A percentile compares a stretch with the other conserved stretches of the same genome.
Evolutionary conservation across 768 basidiomycete species (phyloP).

Genomic region (Sistotremastrum suecicum): DNA sequence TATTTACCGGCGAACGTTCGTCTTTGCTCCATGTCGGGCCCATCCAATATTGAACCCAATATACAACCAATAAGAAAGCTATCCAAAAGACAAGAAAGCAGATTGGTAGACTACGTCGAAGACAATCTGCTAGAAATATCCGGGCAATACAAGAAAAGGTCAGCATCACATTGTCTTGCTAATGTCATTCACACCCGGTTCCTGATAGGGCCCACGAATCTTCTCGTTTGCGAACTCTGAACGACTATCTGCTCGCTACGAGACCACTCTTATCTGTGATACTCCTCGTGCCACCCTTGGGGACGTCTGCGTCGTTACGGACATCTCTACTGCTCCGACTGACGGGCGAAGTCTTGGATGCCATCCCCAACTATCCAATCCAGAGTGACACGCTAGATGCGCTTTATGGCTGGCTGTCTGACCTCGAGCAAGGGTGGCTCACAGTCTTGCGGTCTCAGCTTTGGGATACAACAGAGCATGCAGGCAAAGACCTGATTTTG

Average conservation of each 20-base stretch:
- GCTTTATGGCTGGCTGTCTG: constrained; percentile 53
- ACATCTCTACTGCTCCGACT: constrained; percentile 55
- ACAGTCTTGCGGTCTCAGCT: constrained; percentile 46
- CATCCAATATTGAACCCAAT: not conserved
- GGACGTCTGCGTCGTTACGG: constrained; percentile 54
- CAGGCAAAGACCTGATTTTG: constrained; percentile 27
- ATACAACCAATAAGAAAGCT: constrained; percentile 18
- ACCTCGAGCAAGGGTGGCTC: constrained; percentile 65
- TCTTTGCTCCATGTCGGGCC: not conserved
- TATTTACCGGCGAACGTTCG: not conserved
- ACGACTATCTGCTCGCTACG: constrained; percentile 42
- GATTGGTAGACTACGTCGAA: constrained; percentile 51
- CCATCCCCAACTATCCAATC: constrained; percentile 48
- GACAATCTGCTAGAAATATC: constrained; percentile 49
- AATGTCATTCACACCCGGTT: constrained; percentile 12
- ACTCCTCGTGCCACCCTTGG: constrained; percentile 61
- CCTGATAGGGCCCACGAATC: constrained; percentile 30
- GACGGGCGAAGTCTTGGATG: constrained; percentile 49
- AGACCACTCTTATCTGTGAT: constrained; percentile 45
- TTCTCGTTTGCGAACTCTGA: constrained; percentile 41
- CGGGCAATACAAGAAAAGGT: constrained; percentile 69
- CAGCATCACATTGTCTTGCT: constrained; percentile 11
- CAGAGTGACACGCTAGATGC: constrained; percentile 29
- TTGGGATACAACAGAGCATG: constrained; percentile 43
- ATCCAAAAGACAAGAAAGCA: constrained; percentile 44